These are phyloP conservation scores for Zygosaccharomyces kombuchaensis DNA, from an alignment of 805 yeast genomes.

Conservation along the genomic window DNA sequence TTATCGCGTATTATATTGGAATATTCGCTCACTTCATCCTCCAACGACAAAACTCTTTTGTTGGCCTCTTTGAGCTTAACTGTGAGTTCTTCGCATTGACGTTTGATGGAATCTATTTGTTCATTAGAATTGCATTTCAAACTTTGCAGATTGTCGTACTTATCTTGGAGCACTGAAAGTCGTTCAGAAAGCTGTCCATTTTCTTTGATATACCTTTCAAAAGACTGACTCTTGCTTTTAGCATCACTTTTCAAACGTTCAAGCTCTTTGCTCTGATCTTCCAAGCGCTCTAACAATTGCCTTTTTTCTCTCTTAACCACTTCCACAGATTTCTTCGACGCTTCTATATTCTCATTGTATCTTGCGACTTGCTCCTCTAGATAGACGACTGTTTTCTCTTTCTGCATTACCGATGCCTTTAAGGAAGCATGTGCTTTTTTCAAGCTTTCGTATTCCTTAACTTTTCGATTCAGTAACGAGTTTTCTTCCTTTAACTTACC, in stretches of 20 bases:
- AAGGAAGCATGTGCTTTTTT: conserved; percentile 22
- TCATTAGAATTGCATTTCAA: conserved; percentile 39
- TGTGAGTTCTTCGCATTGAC: conserved; percentile 67
- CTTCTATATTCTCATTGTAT: conserved; percentile 27
- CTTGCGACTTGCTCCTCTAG: conserved; percentile 42
- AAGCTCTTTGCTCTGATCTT: conserved; percentile 38
- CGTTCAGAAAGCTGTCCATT: conserved; percentile 42
- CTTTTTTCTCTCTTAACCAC: conserved; percentile 33
- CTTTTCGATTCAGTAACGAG: conserved; percentile 16
- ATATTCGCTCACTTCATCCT: conserved; percentile 78
- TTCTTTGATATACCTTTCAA: conserved; percentile 38
- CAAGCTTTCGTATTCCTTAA: conserved; percentile 20
- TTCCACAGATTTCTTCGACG: conserved; percentile 28
- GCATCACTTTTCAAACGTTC: conserved; percentile 36
- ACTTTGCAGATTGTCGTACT: conserved; percentile 37
- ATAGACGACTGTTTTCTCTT: conserved; percentile 38
- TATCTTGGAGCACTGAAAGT: conserved; percentile 36
- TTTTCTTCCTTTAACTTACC: conserved; percentile 18
- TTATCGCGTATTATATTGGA: conserved; percentile 73
- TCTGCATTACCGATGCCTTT: conserved; percentile 27
- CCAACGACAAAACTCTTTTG: conserved; percentile 57
- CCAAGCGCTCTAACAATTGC: conserved; percentile 31
- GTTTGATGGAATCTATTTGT: conserved; percentile 48
- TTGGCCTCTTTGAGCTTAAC: conserved; percentile 65
- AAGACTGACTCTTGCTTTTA: conserved; percentile 36